A percentile compares a stretch with the other conserved stretches of the same genome.
Conservation (phyloP, 2,329 filamentous ascomycete species). For the Tolypocladium nubicola region DNA sequence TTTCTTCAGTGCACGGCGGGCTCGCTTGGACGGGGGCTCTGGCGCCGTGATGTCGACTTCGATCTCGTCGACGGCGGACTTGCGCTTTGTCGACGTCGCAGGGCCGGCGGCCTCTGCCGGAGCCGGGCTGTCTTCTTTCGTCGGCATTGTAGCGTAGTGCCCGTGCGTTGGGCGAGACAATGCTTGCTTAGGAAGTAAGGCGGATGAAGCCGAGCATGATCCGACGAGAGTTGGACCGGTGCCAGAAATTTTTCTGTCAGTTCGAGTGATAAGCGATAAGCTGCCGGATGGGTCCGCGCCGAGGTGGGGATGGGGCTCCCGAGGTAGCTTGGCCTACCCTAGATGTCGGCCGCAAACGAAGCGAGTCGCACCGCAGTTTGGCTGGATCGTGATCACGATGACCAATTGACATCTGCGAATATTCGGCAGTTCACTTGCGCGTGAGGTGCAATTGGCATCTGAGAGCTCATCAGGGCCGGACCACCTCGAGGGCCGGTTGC, state of each 20-base stretch:
- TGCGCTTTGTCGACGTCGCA: constrained; percentile 47
- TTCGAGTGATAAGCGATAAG: constrained; percentile 12
- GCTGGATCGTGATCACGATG: neutral
- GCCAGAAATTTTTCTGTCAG: neutral
- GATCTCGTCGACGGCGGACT: constrained; percentile 60
- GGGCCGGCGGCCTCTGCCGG: constrained; percentile 6
- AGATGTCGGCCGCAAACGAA: neutral
- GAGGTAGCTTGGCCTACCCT: neutral
- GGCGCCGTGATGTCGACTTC: constrained; percentile 85
- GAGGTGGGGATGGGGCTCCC: neutral
- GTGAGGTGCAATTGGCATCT: neutral
- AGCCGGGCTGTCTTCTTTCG: constrained; percentile 3
- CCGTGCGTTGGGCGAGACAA: neutral
- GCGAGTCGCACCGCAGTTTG: too few species aligned
- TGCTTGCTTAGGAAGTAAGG: neutral
- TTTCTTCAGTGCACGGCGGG: constrained; percentile 82
- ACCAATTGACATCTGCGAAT: neutral
- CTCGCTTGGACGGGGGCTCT: constrained; percentile 91
- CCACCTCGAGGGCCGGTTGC: too few species aligned
- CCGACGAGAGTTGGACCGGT: neutral
- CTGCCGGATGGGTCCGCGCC: neutral
- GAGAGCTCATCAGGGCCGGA: neutral
- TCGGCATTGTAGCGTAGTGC: constrained; percentile 5
- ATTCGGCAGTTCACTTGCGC: neutral
- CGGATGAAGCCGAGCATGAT: neutral